Percentiles rank a stretch among this genome's conserved stretches.
phyloP scores from a whole-genome alignment of 305 asterid species.

The Fraxinus sp. region DNA sequence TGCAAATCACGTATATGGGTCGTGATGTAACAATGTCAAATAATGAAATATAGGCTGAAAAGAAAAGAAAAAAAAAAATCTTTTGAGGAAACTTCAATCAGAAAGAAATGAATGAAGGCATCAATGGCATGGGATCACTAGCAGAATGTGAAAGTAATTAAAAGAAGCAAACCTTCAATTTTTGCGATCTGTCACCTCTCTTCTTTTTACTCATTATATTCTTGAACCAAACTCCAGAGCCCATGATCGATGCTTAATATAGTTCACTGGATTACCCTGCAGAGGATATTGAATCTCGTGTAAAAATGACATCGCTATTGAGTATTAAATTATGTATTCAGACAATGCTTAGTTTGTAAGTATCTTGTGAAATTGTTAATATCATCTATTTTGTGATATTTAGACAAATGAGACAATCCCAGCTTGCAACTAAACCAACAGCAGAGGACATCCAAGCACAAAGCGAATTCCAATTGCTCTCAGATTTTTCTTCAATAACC shows the following conservation, averaged over 20 bases:
- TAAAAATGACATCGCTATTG: background rate
- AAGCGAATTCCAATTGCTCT: background rate
- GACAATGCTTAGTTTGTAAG: background rate
- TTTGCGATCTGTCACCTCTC: conserved; percentile 35
- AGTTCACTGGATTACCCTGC: conserved; percentile 19
- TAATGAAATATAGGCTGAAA: background rate
- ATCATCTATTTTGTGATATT: background rate
- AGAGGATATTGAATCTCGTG: conserved; percentile 2
- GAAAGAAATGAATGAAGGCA: background rate
- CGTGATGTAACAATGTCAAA: background rate
- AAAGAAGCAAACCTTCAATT: conserved; percentile 32
- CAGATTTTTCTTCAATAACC: background rate
- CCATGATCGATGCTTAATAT: conserved; percentile 35
- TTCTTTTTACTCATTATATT: conserved; percentile 48
- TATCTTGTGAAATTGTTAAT: background rate
- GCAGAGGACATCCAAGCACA: background rate
- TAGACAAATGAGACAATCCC: background rate
- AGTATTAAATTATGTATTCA: background rate
- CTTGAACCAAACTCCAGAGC: conserved; percentile 60
- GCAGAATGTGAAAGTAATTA: background rate
- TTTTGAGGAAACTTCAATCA: background rate
- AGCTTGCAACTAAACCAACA: background rate
- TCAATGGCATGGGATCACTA: background rate
- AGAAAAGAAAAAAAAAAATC: background rate
- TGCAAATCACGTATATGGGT: background rate